Evolutionary conservation across 495 filamentous ascomycete genomes (phyloP).

Genomic region (Lichina pygmaea): DNA sequence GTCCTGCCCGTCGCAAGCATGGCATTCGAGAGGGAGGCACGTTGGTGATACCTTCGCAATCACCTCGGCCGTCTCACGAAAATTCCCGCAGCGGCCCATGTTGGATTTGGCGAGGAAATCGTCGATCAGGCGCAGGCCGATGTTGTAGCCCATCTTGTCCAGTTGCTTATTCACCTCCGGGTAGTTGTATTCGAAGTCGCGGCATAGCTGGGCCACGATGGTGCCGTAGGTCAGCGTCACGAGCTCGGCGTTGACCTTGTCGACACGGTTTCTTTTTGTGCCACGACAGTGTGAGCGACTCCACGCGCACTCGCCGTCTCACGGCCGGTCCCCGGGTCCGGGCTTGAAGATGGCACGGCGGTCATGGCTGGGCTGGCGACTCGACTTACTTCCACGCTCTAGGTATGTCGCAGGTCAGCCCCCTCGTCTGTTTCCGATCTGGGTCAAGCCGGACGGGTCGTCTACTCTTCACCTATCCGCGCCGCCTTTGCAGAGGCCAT

Average conservation of each 20-base stretch:
- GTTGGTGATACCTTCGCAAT: slow-evolving; percentile 47
- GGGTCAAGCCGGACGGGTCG: slow-evolving; percentile 1
- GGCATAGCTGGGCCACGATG: slow-evolving; percentile 86
- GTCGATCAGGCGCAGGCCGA: slow-evolving; percentile 84
- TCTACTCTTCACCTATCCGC: slow-evolving; percentile 93
- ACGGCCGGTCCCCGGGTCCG: background rate
- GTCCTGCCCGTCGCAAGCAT: background rate
- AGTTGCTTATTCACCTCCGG: slow-evolving; percentile 86
- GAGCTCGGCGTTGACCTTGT: slow-evolving; percentile 71
- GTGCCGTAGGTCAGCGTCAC: slow-evolving; percentile 95
- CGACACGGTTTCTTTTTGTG: slow-evolving; percentile 12
- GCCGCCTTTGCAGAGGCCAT: slow-evolving; percentile 80
- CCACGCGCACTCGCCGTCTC: background rate
- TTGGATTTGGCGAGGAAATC: slow-evolving; percentile 92
- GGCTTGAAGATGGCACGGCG: background rate
- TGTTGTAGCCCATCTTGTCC: slow-evolving; percentile 98
- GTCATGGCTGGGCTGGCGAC: too few relatives aligned
- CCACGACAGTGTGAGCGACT: background rate
- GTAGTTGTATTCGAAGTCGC: slow-evolving; percentile 84
- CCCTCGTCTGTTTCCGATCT: background rate
- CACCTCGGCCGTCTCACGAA: slow-evolving; percentile 87
- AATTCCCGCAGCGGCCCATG: slow-evolving; percentile 70
- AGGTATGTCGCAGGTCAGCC: background rate
- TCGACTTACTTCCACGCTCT: slow-evolving; percentile 91
- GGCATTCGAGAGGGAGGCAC: background rate